Percentiles rank a stretch among this genome's conserved stretches.
phyloP scores from a whole-genome alignment of 306 rosid genomes.

The Leucaena leucocephala region DNA sequence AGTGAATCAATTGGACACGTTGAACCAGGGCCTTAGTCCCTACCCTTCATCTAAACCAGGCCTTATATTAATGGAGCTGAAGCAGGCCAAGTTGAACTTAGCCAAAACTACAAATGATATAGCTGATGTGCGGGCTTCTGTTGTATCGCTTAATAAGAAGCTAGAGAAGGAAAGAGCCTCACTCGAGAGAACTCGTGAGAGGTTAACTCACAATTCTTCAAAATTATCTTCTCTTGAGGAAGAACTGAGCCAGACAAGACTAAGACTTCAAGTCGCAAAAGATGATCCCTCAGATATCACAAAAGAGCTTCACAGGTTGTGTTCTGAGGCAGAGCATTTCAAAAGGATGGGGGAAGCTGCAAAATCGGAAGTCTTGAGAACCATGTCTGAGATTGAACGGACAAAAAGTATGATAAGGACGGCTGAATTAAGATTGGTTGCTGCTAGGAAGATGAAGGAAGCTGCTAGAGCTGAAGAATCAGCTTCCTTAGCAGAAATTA shows the following conservation, averaged over 20 bases:
- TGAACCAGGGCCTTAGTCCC: constrained; percentile 37
- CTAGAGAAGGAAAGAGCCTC: constrained; percentile 73
- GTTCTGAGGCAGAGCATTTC: constrained; percentile 75
- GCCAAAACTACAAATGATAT: constrained; percentile 72
- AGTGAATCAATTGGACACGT: constrained; percentile 33
- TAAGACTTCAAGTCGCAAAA: constrained; percentile 63
- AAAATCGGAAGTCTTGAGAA: constrained; percentile 59
- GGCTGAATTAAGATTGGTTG: constrained; percentile 78
- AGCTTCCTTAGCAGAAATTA: constrained; percentile 72
- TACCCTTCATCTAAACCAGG: constrained; percentile 57
- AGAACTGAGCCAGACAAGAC: constrained; percentile 73
- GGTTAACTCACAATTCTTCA: constrained; percentile 65
- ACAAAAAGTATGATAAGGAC: constrained; percentile 75
- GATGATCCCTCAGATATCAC: constrained; percentile 62
- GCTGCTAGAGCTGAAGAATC: constrained; percentile 94
- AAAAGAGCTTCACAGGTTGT: constrained; percentile 67
- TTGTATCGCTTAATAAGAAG: constrained; percentile 68
- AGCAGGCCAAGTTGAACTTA: constrained; percentile 84
- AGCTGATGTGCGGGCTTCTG: constrained; percentile 79
- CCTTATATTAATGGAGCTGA: constrained; percentile 72
- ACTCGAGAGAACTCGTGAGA: constrained; percentile 80
- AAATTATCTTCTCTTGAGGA: constrained; percentile 75
- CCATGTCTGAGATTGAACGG: constrained; percentile 77
- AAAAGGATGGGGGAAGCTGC: constrained; percentile 76
- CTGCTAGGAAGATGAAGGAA: constrained; percentile 91